A percentile compares a stretch with the other conserved stretches of the same genome.
phyloP scores from a whole-genome alignment of 2,329 filamentous ascomycete species.

The Aspergillus flavus region DNA sequence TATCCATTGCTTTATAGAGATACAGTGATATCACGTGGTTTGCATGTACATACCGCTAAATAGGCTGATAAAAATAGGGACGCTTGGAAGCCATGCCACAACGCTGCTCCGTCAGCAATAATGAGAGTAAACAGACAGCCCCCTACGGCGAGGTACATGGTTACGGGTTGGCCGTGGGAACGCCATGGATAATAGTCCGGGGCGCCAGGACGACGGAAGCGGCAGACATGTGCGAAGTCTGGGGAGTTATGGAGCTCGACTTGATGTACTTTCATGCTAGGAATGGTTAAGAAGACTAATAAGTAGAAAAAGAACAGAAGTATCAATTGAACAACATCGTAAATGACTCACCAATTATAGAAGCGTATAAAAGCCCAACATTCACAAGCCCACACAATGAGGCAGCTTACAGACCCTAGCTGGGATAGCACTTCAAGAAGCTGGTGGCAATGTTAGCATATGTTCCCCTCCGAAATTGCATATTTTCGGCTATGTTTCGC shows the following conservation, averaged over 20 bases:
- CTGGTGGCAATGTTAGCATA: constrained; percentile 20
- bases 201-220: constrained; percentile 9
- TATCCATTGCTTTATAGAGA: neutral
- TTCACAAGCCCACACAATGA: constrained; percentile 47
- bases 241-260: constrained; percentile 11
- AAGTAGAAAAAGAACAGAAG: neutral
- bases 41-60: constrained; percentile 37
- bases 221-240: constrained; percentile 14
- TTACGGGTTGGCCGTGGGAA: constrained; percentile 42
- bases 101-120: constrained; percentile 36
- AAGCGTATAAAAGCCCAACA: constrained; percentile 46
- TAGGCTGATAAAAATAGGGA: constrained; percentile 43
- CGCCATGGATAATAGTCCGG: constrained; percentile 43
- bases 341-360: constrained; percentile 32
- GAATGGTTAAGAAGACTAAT: neutral
- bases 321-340: too few relatives aligned
- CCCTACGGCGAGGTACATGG: constrained; percentile 38
- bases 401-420: constrained; percentile 38
- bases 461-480: neutral
- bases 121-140: constrained; percentile 42
- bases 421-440: constrained; percentile 44
- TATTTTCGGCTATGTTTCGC: neutral
- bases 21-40: neutral
- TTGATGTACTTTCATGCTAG: constrained; percentile 9
- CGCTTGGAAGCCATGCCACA: constrained; percentile 41